Conservation (phyloP, 108 stramenopile species). For the Fragilariopsis cylindrus region DNA sequence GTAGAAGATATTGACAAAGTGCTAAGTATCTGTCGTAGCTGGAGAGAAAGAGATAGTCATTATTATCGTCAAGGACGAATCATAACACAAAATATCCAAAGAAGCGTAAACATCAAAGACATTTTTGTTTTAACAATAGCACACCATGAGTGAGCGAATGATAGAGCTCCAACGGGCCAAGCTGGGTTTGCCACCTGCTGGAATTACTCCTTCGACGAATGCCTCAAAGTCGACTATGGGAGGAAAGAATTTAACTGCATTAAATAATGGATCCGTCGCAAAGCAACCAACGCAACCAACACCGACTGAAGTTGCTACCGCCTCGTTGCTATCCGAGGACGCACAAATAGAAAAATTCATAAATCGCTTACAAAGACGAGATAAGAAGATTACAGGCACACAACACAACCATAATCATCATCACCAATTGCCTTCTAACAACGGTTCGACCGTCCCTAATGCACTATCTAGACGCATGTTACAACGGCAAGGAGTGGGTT, state of each 20-base stretch:
- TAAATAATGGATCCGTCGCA: background rate
- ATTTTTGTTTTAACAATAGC: background rate
- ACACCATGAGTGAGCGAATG: constrained; percentile 68
- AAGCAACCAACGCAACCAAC: constrained; percentile 28
- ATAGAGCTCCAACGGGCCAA: constrained; percentile 57
- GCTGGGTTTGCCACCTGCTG: constrained; percentile 40
- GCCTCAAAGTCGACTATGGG: background rate
- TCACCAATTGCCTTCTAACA: constrained; percentile 12
- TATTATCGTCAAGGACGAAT: no score
- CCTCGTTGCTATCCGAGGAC: constrained; percentile 42
- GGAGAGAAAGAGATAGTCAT: no score
- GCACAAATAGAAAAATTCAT: constrained; percentile 45
- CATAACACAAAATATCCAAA: no score
- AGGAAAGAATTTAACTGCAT: constrained; percentile 2
- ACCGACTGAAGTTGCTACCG: constrained; percentile 42
- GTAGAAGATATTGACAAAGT: no score
- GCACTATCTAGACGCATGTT: constrained; percentile 74
- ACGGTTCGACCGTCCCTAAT: constrained; percentile 71
- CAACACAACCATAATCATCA: constrained; percentile 11
- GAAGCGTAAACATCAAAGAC: background rate
- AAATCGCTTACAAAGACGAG: constrained; percentile 41
- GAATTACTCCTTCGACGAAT: constrained; percentile 2
- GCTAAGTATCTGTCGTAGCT: no score
- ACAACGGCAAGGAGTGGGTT: constrained; percentile 79
- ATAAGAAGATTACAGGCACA: constrained; percentile 15